A percentile compares a stretch with the other conserved stretches of the same genome.
phyloP scores from a whole-genome alignment of 2,329 filamentous ascomycete species.

The Ceratocystis destructans region DNA sequence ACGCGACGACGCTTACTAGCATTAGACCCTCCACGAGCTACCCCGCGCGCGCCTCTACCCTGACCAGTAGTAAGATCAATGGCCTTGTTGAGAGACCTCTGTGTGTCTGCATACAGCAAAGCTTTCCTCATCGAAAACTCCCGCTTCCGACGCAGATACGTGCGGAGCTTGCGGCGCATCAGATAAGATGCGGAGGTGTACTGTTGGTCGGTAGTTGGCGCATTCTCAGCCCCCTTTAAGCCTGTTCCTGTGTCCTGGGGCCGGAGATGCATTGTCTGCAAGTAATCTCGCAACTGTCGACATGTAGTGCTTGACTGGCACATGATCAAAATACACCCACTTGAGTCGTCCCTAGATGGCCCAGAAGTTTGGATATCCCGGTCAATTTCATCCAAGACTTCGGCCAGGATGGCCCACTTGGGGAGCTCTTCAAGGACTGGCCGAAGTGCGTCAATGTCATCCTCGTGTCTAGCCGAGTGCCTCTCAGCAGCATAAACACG shows the following conservation, averaged over 20 bases:
- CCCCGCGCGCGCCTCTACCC: constrained; percentile 42
- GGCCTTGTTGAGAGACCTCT: constrained; percentile 57
- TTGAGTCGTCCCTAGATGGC: constrained; percentile 62
- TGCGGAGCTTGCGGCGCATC: constrained; percentile 76
- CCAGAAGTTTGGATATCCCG: constrained; percentile 78
- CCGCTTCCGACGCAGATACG: constrained; percentile 81
- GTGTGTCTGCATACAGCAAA: constrained; percentile 64
- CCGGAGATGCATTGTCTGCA: constrained; percentile 76
- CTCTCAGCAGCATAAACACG: constrained; percentile 62
- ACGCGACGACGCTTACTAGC: constrained; percentile 74
- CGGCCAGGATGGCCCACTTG: constrained; percentile 82
- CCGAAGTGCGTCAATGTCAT: constrained; percentile 47
- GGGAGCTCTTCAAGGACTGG: constrained; percentile 87
- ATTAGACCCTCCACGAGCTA: neutral
- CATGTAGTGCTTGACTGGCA: constrained; percentile 78
- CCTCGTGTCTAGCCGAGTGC: constrained; percentile 18
- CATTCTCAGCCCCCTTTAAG: constrained; percentile 23
- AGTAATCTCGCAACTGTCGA: constrained; percentile 75
- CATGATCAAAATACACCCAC: constrained; percentile 90
- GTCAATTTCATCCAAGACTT: constrained; percentile 87
- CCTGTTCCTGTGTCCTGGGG: constrained; percentile 34
- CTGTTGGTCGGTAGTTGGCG: constrained; percentile 30
- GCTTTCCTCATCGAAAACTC: constrained; percentile 78
- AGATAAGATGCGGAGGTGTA: constrained; percentile 65
- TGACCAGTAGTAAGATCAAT: constrained; percentile 31